Percentiles rank a stretch among this genome's conserved stretches.
Conservation (phyloP, 179 eudicot species). For the Carnegiea gigantea region DNA sequence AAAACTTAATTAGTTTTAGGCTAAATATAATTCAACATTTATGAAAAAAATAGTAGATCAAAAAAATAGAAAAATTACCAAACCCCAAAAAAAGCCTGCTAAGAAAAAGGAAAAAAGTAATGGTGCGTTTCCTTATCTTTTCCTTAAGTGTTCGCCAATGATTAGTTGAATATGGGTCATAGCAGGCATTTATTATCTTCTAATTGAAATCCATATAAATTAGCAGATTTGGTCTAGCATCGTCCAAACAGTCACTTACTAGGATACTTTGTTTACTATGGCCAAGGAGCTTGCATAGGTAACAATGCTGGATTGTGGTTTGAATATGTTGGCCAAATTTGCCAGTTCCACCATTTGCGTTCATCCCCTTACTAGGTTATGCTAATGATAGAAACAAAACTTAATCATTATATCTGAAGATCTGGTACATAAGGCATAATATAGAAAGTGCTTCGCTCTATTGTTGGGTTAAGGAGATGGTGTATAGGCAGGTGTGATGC, state of each 20-base stretch:
- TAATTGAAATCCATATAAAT: neutral
- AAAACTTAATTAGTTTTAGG: no score
- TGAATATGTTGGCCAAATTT: slow-evolving; percentile 57
- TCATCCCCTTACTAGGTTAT: slow-evolving; percentile 11
- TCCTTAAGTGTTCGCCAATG: no score
- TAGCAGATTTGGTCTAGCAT: neutral
- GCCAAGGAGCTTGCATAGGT: slow-evolving; percentile 86
- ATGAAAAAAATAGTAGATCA: no score
- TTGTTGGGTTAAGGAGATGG: no score
- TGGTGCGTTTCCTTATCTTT: no score
- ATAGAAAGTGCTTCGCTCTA: neutral
- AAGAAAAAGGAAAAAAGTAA: no score
- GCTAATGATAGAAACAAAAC: neutral
- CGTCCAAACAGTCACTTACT: neutral
- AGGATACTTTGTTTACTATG: neutral
- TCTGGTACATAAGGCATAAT: neutral
- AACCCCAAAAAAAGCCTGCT: no score
- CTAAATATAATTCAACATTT: no score
- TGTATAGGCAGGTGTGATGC: no score
- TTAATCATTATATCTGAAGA: neutral
- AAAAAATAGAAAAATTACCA: no score
- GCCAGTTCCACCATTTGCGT: slow-evolving; percentile 63
- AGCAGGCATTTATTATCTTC: neutral
- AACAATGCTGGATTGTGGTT: slow-evolving; percentile 72
- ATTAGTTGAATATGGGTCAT: no score